Evolutionary conservation across 805 yeast genomes (phyloP).

Genomic region (Yamadazyma kitorensis): DNA sequence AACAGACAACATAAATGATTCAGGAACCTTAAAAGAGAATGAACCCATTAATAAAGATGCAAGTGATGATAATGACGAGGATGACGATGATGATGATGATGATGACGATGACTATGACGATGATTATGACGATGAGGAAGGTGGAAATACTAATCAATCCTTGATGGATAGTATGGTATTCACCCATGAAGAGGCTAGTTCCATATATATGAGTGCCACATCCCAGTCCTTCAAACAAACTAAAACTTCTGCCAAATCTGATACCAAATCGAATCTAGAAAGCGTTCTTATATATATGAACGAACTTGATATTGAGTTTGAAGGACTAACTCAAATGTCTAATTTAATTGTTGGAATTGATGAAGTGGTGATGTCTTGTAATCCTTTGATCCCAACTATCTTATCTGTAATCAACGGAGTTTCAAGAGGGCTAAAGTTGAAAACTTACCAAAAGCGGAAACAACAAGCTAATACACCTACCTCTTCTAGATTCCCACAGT

Average conservation of each 20-base stretch:
- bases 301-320: conserved; percentile 40
- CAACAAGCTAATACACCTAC: conserved; percentile 4
- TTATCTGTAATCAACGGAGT: conserved; percentile 36
- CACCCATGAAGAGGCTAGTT: conserved; percentile 65
- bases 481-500: conserved; percentile 22
- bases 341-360: conserved; percentile 41
- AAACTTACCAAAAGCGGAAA: conserved; percentile 26
- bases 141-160: conserved; percentile 21
- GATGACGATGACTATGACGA: conserved; percentile 28
- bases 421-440: conserved; percentile 32
- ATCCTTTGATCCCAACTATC: conserved; percentile 41
- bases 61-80: conserved; percentile 13
- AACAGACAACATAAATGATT: conserved; percentile 2
- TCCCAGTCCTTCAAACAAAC: conserved; percentile 41
- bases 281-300: conserved; percentile 28
- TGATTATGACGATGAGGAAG: conserved; percentile 16
- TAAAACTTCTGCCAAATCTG: conserved; percentile 1
- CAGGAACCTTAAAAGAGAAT: conserved; percentile 8
- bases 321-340: conserved; percentile 39
- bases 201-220: conserved; percentile 81
- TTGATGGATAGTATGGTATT: conserved; percentile 58
- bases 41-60: conserved; percentile 2
- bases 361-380: conserved; percentile 39
- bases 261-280: conserved; percentile 9
- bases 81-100: conserved; percentile 24